A percentile compares a stretch with the other conserved stretches of the same genome.
phyloP scores from a whole-genome alignment of 2,329 filamentous ascomycete species.

The Xylariaceae sp. region DNA sequence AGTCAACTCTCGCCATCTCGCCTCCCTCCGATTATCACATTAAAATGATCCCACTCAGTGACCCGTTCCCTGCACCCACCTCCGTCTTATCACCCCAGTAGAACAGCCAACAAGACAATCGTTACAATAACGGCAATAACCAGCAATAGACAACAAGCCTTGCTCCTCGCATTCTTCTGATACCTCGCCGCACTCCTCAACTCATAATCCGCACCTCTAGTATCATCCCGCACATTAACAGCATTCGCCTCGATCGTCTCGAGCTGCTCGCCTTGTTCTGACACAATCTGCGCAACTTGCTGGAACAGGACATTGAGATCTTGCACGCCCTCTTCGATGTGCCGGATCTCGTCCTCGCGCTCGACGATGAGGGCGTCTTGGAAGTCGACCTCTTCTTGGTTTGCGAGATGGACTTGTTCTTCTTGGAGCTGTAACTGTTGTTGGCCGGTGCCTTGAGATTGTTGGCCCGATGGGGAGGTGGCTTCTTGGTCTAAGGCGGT shows the following conservation, averaged over 20 bases:
- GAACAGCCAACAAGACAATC: constrained; percentile 83
- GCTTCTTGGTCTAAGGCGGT: constrained; percentile 65
- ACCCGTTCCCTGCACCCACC: constrained; percentile 3
- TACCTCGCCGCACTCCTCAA: constrained; percentile 81
- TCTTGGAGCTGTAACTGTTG: constrained; percentile 50
- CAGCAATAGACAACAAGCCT: constrained; percentile 86
- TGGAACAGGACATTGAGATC: constrained; percentile 96
- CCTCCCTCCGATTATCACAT: too few species aligned
- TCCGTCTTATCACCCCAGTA: constrained; percentile 63
- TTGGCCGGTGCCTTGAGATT: constrained; percentile 31
- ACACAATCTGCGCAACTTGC: constrained; percentile 96
- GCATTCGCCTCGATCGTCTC: constrained; percentile 88
- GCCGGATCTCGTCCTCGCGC: constrained; percentile 93
- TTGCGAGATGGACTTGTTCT: constrained; percentile 74
- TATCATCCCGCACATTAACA: constrained; percentile 75
- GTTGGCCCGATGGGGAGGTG: constrained; percentile 24
- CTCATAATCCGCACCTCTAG: constrained; percentile 79
- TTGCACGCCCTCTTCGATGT: constrained; percentile 93
- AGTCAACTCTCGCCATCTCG: too few species aligned
- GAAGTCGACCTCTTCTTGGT: constrained; percentile 95
- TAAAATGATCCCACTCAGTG: constrained; percentile 12
- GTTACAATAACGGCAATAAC: constrained; percentile 85
- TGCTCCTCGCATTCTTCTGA: constrained; percentile 92
- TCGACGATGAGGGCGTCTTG: constrained; percentile 94
- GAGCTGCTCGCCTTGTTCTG: constrained; percentile 85